Evolutionary conservation across 1,139 yeast species (phyloP), one percentile per base, ranked within the genome.

Genomic region (Starmera stellimalicola): DNA sequence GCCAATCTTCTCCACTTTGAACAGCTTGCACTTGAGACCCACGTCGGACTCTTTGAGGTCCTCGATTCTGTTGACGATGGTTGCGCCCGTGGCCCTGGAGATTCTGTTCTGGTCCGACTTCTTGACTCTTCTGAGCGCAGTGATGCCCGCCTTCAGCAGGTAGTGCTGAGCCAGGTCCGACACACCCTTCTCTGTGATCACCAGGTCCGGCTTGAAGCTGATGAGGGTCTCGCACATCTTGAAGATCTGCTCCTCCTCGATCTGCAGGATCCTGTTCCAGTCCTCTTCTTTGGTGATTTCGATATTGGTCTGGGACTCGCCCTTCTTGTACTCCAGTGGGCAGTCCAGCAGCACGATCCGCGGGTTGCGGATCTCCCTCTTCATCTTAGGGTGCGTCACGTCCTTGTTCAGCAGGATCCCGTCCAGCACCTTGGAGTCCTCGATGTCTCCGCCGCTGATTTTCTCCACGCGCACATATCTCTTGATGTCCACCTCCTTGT

Each of bases 101-200:
- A 93, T 84, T 68, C 99, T 77, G 65, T 93, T 91, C 60, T 88
- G 87, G 62, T 93, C 98, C 12, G 94, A 77, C 62, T 93, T 93
- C 56, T 87, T 83, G 32, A 87, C 95, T 63, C 99, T 79, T 70
- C 99, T 78, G 50, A 93, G 69, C 3, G 87, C 95, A 33, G 94
- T 73, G 44, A 88, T 88, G 37, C 94, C 94, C 41, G 95, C 95
- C 64, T 88, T 88, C 54, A 91, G 70, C 46, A 93, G 65, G 60
- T 81, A 88, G 63, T 93, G 99, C 61, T 93, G 99, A 27, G 98
- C 99, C 55, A 93, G 70, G 59, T 93, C 99, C 35, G 95, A 82
- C 18, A 93, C 97, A 45, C 99, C 99, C 70, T 93, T 93, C 60
- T 93, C 99, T 34, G 98, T 93, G 46, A 93, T 80, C 29, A 93